phyloP scores from a whole-genome alignment of 1,284 basidiomycete species.

The Malassezia brasiliensis region DNA sequence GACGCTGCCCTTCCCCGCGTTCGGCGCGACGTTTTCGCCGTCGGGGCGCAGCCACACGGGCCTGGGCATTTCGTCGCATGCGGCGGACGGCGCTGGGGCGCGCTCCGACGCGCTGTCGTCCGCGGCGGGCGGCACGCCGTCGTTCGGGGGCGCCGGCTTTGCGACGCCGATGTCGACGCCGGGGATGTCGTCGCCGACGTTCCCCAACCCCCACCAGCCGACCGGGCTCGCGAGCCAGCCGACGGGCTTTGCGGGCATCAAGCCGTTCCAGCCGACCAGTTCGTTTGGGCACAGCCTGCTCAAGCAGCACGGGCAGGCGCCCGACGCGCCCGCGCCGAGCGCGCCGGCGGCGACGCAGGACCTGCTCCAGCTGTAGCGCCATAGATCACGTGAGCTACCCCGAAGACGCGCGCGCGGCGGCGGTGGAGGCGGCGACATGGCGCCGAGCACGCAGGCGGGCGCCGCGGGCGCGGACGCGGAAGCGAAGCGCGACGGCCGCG shows the following conservation, averaged over 20 bases:
- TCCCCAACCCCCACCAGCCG: not conserved
- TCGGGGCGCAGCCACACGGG: not conserved
- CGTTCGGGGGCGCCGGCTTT: not conserved
- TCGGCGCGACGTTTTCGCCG: no score
- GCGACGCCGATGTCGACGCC: not conserved
- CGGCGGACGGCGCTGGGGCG: no score
- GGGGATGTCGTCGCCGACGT: not conserved
- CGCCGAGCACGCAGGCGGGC: not conserved
- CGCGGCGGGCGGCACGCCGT: not conserved
- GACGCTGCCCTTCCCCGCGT: no score
- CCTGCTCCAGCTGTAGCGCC: constrained; percentile 11
- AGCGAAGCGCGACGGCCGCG: no score
- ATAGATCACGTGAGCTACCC: no score
- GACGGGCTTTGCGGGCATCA: constrained; percentile 20
- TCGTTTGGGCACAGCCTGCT: constrained; percentile 28
- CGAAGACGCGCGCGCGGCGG: no score
- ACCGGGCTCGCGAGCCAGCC: not conserved
- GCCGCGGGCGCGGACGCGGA: not conserved
- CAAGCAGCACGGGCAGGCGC: not conserved
- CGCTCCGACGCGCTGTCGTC: not conserved
- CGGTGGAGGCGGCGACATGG: not conserved
- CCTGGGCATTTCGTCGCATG: not conserved
- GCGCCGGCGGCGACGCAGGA: constrained; percentile 3
- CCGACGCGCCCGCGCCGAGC: not conserved
- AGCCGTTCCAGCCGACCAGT: constrained; percentile 41